Conservation (phyloP, 192 early-diverging fungal genomes). For the Coemansia sp. region DNA sequence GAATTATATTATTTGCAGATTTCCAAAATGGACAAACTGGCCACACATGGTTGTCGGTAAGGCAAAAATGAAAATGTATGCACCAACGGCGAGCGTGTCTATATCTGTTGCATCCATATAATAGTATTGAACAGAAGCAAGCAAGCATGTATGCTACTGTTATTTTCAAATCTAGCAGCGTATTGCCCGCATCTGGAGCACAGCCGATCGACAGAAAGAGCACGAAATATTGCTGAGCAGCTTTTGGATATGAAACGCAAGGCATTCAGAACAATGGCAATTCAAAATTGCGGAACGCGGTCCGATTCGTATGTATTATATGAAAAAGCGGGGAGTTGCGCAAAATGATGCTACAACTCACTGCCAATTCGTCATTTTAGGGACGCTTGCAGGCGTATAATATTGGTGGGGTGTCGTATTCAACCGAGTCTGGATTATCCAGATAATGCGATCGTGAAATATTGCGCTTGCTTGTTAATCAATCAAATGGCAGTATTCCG, state of each 20-base stretch:
- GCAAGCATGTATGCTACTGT: not conserved
- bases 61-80: slow-evolving; percentile 4
- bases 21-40: not conserved
- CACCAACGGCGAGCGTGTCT: not conserved
- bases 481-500: not conserved
- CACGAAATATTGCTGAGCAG: not conserved
- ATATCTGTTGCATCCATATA: not conserved
- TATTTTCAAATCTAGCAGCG: not conserved
- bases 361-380: not conserved
- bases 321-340: not conserved
- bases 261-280: not conserved
- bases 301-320: not conserved
- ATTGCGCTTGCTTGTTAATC: not conserved
- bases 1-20: not conserved
- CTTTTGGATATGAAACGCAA: not conserved
- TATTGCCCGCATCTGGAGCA: not conserved
- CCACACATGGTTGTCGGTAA: slow-evolving; percentile 2
- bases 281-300: not conserved
- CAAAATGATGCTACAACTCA: not conserved
- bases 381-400: not conserved
- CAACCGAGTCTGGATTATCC: not conserved
- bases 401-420: not conserved
- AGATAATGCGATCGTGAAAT: not conserved
- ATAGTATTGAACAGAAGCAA: not conserved
- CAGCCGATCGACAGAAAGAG: not conserved